Evolutionary conservation across 129 eudicot genomes (phyloP), one percentile per base, ranked within the genome.

Genomic region (Flaveria bidentis): DNA sequence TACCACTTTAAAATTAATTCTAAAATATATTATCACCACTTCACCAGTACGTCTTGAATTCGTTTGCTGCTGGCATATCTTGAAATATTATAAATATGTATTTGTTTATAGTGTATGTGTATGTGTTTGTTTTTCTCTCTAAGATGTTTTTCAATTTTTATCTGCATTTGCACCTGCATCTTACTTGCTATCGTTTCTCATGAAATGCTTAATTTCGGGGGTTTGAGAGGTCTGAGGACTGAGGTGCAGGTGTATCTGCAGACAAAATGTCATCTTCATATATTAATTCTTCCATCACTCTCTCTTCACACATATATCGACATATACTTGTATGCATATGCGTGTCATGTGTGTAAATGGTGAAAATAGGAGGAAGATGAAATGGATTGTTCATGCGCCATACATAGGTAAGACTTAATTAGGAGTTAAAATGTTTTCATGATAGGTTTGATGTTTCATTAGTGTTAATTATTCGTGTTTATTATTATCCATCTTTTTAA

Each of bases 121-220:
- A 72, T 63, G 14, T 2, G 33, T 36, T 14, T 36, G 41, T 56
- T 9, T 20, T 13, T 49, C 65, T 53, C 82, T 45, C 77, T 20
- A 73, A 80, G 83, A 67, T 73, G 79, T 26, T 9, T 44, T 9
- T 33, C 15, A 16, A 8, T 28, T 81, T 81, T 82, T 72, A 71
- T 79, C 91, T 87, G 88, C 91, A 84, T 87, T 87, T 87, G 83
- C 87, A 87, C 91, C 87, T 87, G 88, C 91, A 84, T 80, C 88
- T 87, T 61, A 73, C 53, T 41, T 49, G 28, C 74, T 49, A 9
- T n/a, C 50, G 4, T 20, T 18, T 49, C 58, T 22, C 1, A 17
- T 30, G 23, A 6, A 6, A n/a, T 6, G 3, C 3, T 76, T 42
- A 26, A 61, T 42, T 17, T 25, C 63, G 6, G 2, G 52, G 46